These are phyloP conservation scores for Apiospora koreana DNA, from an alignment of 2,329 filamentous ascomycete species.

Conservation along the genomic window DNA sequence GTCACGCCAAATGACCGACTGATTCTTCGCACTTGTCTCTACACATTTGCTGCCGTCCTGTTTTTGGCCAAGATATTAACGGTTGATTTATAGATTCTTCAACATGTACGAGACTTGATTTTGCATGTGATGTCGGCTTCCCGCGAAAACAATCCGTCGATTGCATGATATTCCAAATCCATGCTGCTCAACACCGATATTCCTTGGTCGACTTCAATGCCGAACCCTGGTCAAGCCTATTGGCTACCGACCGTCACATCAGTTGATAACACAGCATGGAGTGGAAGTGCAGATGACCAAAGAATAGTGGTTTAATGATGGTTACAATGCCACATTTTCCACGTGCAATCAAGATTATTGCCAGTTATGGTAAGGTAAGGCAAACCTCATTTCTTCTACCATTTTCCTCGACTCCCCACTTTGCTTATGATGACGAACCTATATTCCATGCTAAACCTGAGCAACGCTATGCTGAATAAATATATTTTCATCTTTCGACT, in stretches of 20 bases:
- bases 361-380: slow-evolving; percentile 26
- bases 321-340: not conserved
- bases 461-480: slow-evolving; percentile 62
- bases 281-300: not conserved
- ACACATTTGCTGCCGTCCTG: slow-evolving; percentile 3
- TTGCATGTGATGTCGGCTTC: not conserved
- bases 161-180: slow-evolving; percentile 40
- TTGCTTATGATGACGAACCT: slow-evolving; percentile 66
- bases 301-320: not conserved
- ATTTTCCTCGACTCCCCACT: slow-evolving; percentile 14
- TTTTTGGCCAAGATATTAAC: slow-evolving; percentile 15
- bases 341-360: not conserved
- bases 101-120: not conserved
- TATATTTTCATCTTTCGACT: slow-evolving; percentile 86
- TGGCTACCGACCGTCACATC: not conserved
- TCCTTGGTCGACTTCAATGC: slow-evolving; percentile 36
- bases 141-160: slow-evolving; percentile 7
- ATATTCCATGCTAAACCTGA: slow-evolving; percentile 81
- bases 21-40: slow-evolving; percentile 28
- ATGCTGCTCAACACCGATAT: slow-evolving; percentile 49
- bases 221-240: slow-evolving; percentile 11
- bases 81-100: not conserved
- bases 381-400: slow-evolving; percentile 26
- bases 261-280: not conserved
- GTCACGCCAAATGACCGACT: slow-evolving; percentile 53